A percentile compares a stretch with the other conserved stretches of the same genome.
These are phyloP conservation scores for Ormosia emarginata DNA, from an alignment of 306 rosid genomes.

Conservation along the genomic window DNA sequence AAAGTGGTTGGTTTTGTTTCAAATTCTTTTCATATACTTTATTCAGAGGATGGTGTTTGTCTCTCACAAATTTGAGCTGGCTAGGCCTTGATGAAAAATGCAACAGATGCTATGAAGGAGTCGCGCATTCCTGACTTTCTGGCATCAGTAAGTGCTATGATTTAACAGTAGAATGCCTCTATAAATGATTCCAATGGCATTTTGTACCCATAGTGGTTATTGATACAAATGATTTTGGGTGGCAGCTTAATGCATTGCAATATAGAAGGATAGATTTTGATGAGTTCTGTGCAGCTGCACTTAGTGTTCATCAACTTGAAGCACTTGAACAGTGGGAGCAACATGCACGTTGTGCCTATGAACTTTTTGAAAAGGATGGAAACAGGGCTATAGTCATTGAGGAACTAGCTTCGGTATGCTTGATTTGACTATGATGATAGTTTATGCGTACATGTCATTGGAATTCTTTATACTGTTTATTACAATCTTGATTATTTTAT, in stretches of 20 bases:
- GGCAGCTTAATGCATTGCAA: slow-evolving; percentile 72
- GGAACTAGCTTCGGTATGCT: slow-evolving; percentile 77
- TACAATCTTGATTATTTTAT: not conserved
- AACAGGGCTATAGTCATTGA: slow-evolving; percentile 73
- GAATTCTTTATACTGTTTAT: not conserved
- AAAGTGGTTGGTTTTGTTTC: slow-evolving; percentile 56
- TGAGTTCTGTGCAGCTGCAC: slow-evolving; percentile 73
- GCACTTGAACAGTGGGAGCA: slow-evolving; percentile 69
- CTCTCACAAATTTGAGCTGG: slow-evolving; percentile 15
- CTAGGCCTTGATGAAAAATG: slow-evolving; percentile 64
- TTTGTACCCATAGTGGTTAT: not conserved
- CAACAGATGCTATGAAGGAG: slow-evolving; percentile 79
- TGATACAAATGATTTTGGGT: slow-evolving; percentile 16
- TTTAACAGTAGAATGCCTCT: not conserved
- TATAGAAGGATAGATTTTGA: slow-evolving; percentile 76
- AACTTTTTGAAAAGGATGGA: slow-evolving; percentile 70
- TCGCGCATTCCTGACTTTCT: slow-evolving; percentile 55
- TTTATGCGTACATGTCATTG: not conserved
- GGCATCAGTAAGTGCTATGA: slow-evolving; percentile 47
- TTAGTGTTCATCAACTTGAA: slow-evolving; percentile 73
- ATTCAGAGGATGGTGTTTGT: not conserved
- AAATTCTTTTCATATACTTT: not conserved
- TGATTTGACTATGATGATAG: not conserved
- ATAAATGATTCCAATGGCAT: not conserved
- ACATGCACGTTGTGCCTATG: slow-evolving; percentile 72